These are phyloP conservation scores for Hypoxylon lienhwacheense DNA, from an alignment of 495 filamentous ascomycete species.

Conservation along the genomic window DNA sequence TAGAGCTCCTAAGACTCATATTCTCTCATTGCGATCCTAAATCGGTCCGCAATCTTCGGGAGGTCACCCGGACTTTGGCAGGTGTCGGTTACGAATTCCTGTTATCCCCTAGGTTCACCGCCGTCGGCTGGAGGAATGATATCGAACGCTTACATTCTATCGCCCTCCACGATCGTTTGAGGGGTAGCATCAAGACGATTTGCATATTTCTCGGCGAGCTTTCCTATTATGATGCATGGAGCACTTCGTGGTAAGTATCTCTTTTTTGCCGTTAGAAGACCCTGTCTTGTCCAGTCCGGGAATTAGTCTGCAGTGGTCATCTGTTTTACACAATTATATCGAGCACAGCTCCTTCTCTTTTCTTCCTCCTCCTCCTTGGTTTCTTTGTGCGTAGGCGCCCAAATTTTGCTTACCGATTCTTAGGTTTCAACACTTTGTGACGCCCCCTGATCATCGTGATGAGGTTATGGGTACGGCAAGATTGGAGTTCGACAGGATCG, in stretches of 20 bases:
- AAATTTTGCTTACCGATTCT: constrained; percentile 17
- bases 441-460: constrained; percentile 43
- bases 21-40: constrained; percentile 47
- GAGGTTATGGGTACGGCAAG: constrained; percentile 44
- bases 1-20: constrained; percentile 53
- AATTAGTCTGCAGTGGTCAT: constrained; percentile 40
- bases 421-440: constrained; percentile 48
- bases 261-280: constrained; percentile 8
- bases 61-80: constrained; percentile 41
- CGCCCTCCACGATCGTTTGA: constrained; percentile 47
- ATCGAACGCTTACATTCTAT: constrained; percentile 49
- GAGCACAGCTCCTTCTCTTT: background rate
- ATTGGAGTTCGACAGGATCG: constrained; percentile 44
- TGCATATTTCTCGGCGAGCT: constrained; percentile 50
- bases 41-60: constrained; percentile 46
- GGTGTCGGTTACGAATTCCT: constrained; percentile 52
- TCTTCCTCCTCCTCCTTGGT: too few relatives aligned
- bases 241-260: constrained; percentile 39
- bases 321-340: background rate
- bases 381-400: too few relatives aligned
- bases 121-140: constrained; percentile 51
- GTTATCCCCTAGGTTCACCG: constrained; percentile 45
- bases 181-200: constrained; percentile 44
- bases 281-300: constrained; percentile 48
- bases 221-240: constrained; percentile 48